These are phyloP conservation scores for Xylaria sp. DNA, from an alignment of 495 filamentous ascomycete genomes.

Conservation along the genomic window DNA sequence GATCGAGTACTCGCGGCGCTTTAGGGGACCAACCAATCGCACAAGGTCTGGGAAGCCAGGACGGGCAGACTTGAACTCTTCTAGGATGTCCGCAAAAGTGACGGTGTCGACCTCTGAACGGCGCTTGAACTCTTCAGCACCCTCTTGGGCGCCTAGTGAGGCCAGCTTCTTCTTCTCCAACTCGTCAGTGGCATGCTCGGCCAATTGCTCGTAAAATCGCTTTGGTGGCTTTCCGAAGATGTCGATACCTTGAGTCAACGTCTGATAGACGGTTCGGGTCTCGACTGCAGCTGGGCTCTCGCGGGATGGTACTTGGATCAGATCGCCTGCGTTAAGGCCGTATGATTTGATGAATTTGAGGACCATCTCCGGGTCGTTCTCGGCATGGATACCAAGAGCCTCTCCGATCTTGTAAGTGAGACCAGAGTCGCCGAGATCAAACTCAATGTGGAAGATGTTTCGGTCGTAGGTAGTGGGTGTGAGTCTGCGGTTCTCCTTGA, in stretches of 20 bases:
- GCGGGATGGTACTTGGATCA: slow-evolving; percentile 89
- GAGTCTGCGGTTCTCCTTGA: slow-evolving; percentile 93
- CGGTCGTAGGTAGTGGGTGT: slow-evolving; percentile 91
- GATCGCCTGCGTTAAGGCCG: slow-evolving; percentile 76
- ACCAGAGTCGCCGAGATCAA: slow-evolving; percentile 88
- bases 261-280: slow-evolving; percentile 92
- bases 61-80: slow-evolving; percentile 87
- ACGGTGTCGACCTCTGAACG: slow-evolving; percentile 91
- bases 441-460: slow-evolving; percentile 99
- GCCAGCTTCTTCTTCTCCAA: slow-evolving; percentile 81
- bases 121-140: slow-evolving; percentile 92
- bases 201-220: slow-evolving; percentile 92
- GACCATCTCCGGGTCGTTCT: slow-evolving; percentile 84
- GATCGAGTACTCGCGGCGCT: slow-evolving; percentile 97
- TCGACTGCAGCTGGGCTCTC: slow-evolving; percentile 80
- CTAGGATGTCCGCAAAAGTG: slow-evolving; percentile 89
- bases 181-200: slow-evolving; percentile 84
- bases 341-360: slow-evolving; percentile 88
- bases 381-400: slow-evolving; percentile 94
- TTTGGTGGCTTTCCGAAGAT: slow-evolving; percentile 97
- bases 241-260: slow-evolving; percentile 91
- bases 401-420: slow-evolving; percentile 97
- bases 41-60: slow-evolving; percentile 90
- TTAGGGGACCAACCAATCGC: slow-evolving; percentile 87
- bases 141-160: slow-evolving; percentile 79